Evolutionary conservation across 208 protist species (phyloP).

Genomic region (Acanthamoeba rhysodes): DNA sequence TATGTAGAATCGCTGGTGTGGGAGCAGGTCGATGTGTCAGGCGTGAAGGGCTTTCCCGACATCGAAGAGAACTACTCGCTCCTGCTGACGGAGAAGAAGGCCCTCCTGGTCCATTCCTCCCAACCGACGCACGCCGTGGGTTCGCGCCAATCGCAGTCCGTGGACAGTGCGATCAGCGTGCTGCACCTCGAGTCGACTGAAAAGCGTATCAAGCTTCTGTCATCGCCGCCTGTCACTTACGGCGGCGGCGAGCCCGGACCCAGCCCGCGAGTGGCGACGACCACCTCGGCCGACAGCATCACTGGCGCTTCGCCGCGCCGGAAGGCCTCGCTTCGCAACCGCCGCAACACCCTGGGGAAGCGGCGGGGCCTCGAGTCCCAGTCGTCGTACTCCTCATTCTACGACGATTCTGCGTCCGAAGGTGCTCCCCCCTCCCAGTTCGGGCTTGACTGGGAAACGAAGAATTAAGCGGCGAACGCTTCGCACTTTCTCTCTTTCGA

Average conservation of each 20-base stretch:
- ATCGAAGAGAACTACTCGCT: constrained; percentile 48
- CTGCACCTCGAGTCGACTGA: constrained; percentile 29
- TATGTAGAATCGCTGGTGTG: not conserved
- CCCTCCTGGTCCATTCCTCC: constrained; percentile 17
- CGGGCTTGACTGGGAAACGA: not conserved
- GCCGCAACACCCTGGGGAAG: constrained; percentile 15
- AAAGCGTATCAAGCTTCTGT: constrained; percentile 31
- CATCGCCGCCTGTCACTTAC: not conserved
- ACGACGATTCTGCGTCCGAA: constrained; percentile 24
- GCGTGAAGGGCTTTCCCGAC: not conserved
- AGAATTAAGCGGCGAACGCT: not conserved
- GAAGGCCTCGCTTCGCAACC: constrained; percentile 17
- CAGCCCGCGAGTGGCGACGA: not conserved
- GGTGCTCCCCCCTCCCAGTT: not conserved
- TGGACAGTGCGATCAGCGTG: constrained; percentile 2
- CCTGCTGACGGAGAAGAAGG: constrained; percentile 20
- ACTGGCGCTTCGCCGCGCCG: not conserved
- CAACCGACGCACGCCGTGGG: not conserved
- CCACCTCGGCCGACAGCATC: not conserved
- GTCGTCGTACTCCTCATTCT: not conserved
- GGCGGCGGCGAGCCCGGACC: not conserved
- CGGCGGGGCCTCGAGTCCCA: not conserved
- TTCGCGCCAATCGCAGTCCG: constrained; percentile 15
- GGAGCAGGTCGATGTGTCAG: constrained; percentile 47
- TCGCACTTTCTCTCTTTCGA: not conserved